Evolutionary conservation across 2,329 filamentous ascomycete species (phyloP), one percentile per base, ranked within the genome.

Genomic region (Fusarium sp.): DNA sequence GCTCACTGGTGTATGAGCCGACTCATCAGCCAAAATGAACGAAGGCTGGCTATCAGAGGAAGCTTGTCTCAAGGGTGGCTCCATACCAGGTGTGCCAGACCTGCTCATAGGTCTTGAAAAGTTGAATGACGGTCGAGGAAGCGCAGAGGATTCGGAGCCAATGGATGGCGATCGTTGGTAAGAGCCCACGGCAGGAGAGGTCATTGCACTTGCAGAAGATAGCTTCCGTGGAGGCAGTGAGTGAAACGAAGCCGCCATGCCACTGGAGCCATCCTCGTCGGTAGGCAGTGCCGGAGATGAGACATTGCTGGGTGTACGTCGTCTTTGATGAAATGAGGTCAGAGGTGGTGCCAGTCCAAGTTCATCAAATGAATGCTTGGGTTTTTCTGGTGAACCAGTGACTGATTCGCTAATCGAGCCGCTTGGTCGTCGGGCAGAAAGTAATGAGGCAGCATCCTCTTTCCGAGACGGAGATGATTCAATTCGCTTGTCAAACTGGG

Each of bases 61-160:
- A 12, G 88, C 85, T 78, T 92, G 90, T 39, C 90, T 85, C 14
- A 86, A 85, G 52, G 90, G 89, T 46, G 83, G 80, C n/a, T 92
- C 89, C 73, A 87, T 83, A 47, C 77, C 83, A 20, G 89, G 89
- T 17, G 88, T 90, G 68, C 90, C 90, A 67, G 90, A 88, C 78
- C 92, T 88, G 80, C 95, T 98, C 68, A 97, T 83, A 1, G 96
- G 96, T 46, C 96, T 89, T 1, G 96, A 98, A 80, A 98, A 98
- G 82, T 99, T 98, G 83, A 97, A 95, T 0, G 93, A 90, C 2
- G 94, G 93, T 20, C 92, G 89, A 17, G 91, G 90, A 39, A 94
- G 78, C 14, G 87, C 87, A 4, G 94, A 97, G 55, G 89, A 89
- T 69, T 97, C 94, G 3, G 95, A 98, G 68, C 91, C 91, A 41